Evolutionary conservation across 441 rosid genomes (phyloP).

Genomic region (Erysimum pusillum): DNA sequence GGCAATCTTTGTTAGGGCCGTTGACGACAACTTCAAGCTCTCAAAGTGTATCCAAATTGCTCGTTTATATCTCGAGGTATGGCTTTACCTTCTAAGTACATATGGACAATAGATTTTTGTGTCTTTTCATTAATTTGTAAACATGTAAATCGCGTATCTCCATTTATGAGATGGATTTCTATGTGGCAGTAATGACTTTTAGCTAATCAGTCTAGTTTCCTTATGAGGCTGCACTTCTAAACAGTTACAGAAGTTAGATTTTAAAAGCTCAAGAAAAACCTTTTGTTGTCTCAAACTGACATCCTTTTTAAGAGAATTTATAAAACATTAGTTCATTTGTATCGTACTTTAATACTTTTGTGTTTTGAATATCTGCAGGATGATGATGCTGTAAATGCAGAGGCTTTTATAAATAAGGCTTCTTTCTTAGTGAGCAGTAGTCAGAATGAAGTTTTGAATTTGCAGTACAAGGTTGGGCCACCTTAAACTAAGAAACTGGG

Average conservation of each 20-base stretch:
- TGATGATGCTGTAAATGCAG: slow-evolving; percentile 98
- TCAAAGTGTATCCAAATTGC: slow-evolving; percentile 99
- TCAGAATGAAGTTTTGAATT: slow-evolving; percentile 90
- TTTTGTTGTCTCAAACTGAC: not conserved
- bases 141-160: not conserved
- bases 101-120: slow-evolving; percentile 5
- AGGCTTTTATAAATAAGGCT: slow-evolving; percentile 96
- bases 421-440: slow-evolving; percentile 97
- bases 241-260: slow-evolving; percentile 7
- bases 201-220: slow-evolving; percentile 6
- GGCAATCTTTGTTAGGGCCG: slow-evolving; percentile 61
- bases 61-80: slow-evolving; percentile 95
- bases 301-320: not conserved
- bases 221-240: not conserved
- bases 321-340: not conserved
- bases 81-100: slow-evolving; percentile 32
- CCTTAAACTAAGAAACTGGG: slow-evolving; percentile 14
- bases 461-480: slow-evolving; percentile 84
- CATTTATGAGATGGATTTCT: slow-evolving; percentile 9
- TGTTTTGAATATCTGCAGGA: slow-evolving; percentile 62
- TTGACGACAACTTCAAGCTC: slow-evolving; percentile 87
- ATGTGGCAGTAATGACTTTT: not conserved
- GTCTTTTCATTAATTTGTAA: slow-evolving; percentile 11
- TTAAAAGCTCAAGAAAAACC: slow-evolving; percentile 7
- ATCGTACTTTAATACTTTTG: slow-evolving; percentile 17